phyloP scores from a whole-genome alignment of 1,284 basidiomycete genomes.

The Wallemia ichthyophaga region DNA sequence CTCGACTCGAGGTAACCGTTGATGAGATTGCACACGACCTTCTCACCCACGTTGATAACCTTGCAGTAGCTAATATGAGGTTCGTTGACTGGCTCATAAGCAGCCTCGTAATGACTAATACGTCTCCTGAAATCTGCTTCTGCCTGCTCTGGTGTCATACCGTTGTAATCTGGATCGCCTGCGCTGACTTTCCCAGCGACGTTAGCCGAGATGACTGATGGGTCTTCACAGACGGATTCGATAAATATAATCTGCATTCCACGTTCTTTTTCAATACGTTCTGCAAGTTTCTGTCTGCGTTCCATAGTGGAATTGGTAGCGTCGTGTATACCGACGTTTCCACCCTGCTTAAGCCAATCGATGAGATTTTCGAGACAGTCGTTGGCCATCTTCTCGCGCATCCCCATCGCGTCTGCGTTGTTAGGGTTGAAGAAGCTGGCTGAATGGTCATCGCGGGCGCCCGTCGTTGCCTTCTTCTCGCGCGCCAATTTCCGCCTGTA shows the following conservation, averaged over 20 bases:
- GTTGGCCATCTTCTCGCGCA: constrained; percentile 54
- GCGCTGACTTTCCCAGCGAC: constrained; percentile 81
- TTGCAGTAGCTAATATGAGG: constrained; percentile 55
- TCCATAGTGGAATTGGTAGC: constrained; percentile 69
- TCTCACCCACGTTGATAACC: constrained; percentile 61
- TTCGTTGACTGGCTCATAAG: constrained; percentile 79
- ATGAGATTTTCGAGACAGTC: constrained; percentile 90
- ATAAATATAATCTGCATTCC: constrained; percentile 77
- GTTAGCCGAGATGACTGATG: constrained; percentile 73
- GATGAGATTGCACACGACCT: constrained; percentile 54
- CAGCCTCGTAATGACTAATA: constrained; percentile 72
- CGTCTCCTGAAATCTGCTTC: constrained; percentile 67
- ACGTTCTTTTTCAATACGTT: constrained; percentile 59
- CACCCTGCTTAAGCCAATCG: constrained; percentile 71
- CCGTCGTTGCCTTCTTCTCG: constrained; percentile 40
- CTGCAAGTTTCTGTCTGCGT: constrained; percentile 46
- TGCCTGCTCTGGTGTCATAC: constrained; percentile 55
- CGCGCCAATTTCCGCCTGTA: constrained; percentile 60
- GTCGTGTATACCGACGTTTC: constrained; percentile 95
- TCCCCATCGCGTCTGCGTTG: constrained; percentile 44
- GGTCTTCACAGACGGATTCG: constrained; percentile 81
- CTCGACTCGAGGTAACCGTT: constrained; percentile 73
- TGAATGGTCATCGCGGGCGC: constrained; percentile 63
- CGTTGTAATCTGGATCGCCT: constrained; percentile 90
- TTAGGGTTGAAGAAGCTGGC: constrained; percentile 71